Base-by-base conservation (phyloP, 2,329 filamentous ascomycete genomes). In the Tympanopsis confertula region DNA sequence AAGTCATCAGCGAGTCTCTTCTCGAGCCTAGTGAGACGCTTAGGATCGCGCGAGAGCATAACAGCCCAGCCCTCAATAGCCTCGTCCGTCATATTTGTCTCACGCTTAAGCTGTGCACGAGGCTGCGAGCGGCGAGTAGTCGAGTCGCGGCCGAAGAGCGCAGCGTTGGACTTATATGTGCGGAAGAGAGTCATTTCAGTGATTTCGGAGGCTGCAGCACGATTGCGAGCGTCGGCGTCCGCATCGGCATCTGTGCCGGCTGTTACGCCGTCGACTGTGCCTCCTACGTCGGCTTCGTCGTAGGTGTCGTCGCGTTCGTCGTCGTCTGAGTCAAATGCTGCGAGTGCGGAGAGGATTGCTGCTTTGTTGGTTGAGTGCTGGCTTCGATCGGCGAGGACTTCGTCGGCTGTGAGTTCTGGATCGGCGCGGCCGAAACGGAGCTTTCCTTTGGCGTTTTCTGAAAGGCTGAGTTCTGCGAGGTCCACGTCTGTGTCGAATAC, bases 301-400 rank as follows among this genome's bases (percentile, higher is more conserved):
- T 98, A 98, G 0, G 89, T 96, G 55, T 98, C 91, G 56, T 98
- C 91, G 24, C 87, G 76, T 61, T 98, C 91, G 55, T 98, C 91
- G 47, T 96, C 91, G 49, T 96, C 89, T 0, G 81, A 82, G 59
- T 96, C 88, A 47, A 96, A 95, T 1, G 82, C 73, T 13, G 86
- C 86, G 2, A 96, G 73, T 0, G 89, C 89, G 3, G 88, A 85
- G 18, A 94, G 63, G 47, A 95, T 94, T 10, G 86, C 82, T 0
- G 86, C 85, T 61, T 93, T 94, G 49, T 79, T 78, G 2, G 81
- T 74, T 3, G 79, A 76, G 1, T 62, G 30, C 30, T 33, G 63
- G 15, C 72, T 69, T 37, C 72, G 72, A 50, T 86, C 78, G 35
- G 71, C 63, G 5, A 89, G 70, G 13, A 89, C 59, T 36, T 76